Conservation (phyloP, 805 yeast genomes). For the Scheffersomyces amazonensis region DNA sequence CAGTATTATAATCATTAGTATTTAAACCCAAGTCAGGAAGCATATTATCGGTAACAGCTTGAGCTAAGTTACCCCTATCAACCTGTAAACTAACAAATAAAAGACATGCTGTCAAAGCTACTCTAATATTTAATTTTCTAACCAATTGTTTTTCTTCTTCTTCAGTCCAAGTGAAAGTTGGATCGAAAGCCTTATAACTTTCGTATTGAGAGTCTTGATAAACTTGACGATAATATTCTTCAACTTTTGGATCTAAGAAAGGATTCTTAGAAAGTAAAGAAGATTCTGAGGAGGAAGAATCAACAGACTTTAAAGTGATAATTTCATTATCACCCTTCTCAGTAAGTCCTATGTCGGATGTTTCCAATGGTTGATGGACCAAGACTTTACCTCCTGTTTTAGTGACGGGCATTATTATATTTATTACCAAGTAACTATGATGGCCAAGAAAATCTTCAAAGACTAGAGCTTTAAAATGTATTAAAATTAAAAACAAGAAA, state of each 20-base stretch:
- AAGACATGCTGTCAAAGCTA: slow-evolving; percentile 55
- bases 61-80: slow-evolving; percentile 56
- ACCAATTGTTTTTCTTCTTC: slow-evolving; percentile 49
- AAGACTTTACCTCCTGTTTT: background rate
- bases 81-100: slow-evolving; percentile 59
- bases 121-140: slow-evolving; percentile 55
- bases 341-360: background rate
- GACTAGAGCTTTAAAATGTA: background rate
- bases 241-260: slow-evolving; percentile 6
- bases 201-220: slow-evolving; percentile 51
- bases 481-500: background rate
- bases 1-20: slow-evolving; percentile 59
- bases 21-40: slow-evolving; percentile 49
- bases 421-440: background rate
- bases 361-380: background rate
- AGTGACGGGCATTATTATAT: background rate
- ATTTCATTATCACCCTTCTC: background rate
- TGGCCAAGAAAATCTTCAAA: background rate
- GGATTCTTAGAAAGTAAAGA: slow-evolving; percentile 2
- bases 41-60: slow-evolving; percentile 58
- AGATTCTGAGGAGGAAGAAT: slow-evolving; percentile 1
- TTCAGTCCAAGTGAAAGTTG: slow-evolving; percentile 51
- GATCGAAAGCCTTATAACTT: slow-evolving; percentile 54
- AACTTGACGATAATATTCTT: slow-evolving; percentile 5
- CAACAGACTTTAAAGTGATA: background rate